Base-by-base conservation (phyloP, 768 basidiomycete species). In the Serendipita sp. region DNA sequence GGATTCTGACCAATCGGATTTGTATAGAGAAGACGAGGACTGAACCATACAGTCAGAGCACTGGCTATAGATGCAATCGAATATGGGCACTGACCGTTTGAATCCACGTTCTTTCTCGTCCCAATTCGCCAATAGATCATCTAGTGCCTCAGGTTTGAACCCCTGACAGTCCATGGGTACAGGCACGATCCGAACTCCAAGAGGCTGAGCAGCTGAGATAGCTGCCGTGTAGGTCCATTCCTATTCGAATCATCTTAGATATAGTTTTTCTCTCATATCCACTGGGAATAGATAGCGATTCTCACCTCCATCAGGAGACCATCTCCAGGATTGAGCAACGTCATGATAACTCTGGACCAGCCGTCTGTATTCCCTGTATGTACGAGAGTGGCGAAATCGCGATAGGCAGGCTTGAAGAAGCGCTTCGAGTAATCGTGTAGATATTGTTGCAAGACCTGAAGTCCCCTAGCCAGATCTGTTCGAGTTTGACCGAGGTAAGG, bases 1-100 rank as follows among this genome's bases (percentile, higher is more conserved):
- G 89, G 91, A 72, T 92, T 92, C 74, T 92, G 88, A 31, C 87
- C 88, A n/a, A 88, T 78, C 0, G 88, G 87, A 11, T 89, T 77
- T 2, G 83, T 86, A 71, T 88, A 88, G 72, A 88, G 77, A 34
- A 88, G 79, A 68, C 80, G 84, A 44, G 86, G 86, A 43, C 85
- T 86, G 64, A 34, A 62, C 1, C 10, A 29, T 18, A 65, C 40
- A n/a, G 62, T 43, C 62, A 23, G 62, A 45, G 23, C 60, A 3
- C 15, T 29, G 37, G 6, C 27, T 23, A 46, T 36, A 31, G 46
- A 23, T 23, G 1, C 34, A 10, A 36, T 48, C 2, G 13, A 8
- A 48, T 43, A 18, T 64, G 29, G 46, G 62, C 18, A 60, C 63
- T 2, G 69, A 84, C 81, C 87, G 77, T 62, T 77, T 77, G 68